Conservation (phyloP, 2,329 filamentous ascomycete genomes). For the Penicillium hesseltinei region DNA sequence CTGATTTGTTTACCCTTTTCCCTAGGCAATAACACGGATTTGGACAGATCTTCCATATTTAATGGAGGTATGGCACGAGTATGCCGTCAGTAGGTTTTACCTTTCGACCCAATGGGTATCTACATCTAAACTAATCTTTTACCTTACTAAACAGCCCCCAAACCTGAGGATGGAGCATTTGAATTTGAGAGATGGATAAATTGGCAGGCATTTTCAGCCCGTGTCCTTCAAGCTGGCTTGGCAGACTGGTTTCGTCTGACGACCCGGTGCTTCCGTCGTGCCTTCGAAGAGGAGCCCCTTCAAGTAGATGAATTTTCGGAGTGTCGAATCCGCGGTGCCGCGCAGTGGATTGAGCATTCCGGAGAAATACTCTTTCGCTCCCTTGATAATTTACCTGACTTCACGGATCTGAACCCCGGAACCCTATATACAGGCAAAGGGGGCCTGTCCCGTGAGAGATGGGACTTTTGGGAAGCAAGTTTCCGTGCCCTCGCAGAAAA, state of each 20-base stretch:
- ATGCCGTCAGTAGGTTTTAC: background rate
- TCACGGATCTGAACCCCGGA: background rate
- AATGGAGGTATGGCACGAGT: background rate
- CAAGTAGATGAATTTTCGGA: background rate
- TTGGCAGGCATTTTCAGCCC: slow-evolving; percentile 2
- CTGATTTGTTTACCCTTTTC: background rate
- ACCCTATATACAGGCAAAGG: background rate
- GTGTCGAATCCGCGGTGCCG: background rate
- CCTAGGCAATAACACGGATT: background rate
- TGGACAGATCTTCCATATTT: background rate
- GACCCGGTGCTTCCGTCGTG: background rate
- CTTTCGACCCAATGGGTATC: background rate
- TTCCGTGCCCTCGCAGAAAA: background rate
- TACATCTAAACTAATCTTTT: background rate
- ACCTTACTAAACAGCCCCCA: background rate
- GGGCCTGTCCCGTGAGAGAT: background rate
- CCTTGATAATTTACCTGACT: background rate
- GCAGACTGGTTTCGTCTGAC: background rate
- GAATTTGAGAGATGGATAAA: background rate
- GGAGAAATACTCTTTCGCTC: background rate
- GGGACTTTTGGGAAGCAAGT: background rate
- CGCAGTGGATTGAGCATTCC: background rate
- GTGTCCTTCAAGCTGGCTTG: background rate
- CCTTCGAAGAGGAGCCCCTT: background rate
- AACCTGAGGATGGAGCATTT: background rate